Base-by-base conservation (phyloP, 164 flowering plant species). In the Saururus chinensis region DNA sequence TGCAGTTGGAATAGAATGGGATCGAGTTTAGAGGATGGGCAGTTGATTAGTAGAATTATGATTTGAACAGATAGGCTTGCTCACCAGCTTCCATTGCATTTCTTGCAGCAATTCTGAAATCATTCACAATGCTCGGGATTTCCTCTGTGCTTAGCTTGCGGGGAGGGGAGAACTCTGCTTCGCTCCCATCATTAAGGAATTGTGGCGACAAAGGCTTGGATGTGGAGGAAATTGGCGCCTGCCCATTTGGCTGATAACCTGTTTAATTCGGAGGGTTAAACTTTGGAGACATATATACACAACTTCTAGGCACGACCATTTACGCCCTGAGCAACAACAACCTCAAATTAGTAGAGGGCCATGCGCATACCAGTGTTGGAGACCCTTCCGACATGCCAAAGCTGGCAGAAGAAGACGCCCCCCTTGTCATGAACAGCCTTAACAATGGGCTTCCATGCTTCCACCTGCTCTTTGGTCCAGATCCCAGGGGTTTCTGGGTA, bases 191-290 rank as follows among this genome's bases (percentile, higher is more conserved):
- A 23, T 65, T 7, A 60, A 65, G 63, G 37, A 53, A 3, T 40
- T 71, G 61, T 24, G 74, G 64, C 20, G 58, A 16, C 67, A 73
- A 54, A 24, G 62, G 21, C 70, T 69, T 73, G 64, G 62, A 62
- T 1, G 73, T 66, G 51, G 55, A 53, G 42, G 76, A 73, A 25
- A 73, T 56, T 23, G 75, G 87, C 62, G 81, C 78, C 70, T 77
- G 82, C 11, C 88, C 84, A 66, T 81, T 80, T 21, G 90, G 87
- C 60, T 72, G 75, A 57, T 40, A 63, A 30, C 59, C 71, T 69
- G 63, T 8, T 30, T 6, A 6, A 45, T 9, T 17, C 0, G 11
- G 12, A 9, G 1, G 12, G n/a, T n/a, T n/a, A n/a, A 41, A 41
- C 12, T 41, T 13, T 2, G 37, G 4, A 30, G 2, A 30, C 6